Evolutionary conservation across 2,329 filamentous ascomycete genomes (phyloP).

Genomic region (Exserohilum turcica): DNA sequence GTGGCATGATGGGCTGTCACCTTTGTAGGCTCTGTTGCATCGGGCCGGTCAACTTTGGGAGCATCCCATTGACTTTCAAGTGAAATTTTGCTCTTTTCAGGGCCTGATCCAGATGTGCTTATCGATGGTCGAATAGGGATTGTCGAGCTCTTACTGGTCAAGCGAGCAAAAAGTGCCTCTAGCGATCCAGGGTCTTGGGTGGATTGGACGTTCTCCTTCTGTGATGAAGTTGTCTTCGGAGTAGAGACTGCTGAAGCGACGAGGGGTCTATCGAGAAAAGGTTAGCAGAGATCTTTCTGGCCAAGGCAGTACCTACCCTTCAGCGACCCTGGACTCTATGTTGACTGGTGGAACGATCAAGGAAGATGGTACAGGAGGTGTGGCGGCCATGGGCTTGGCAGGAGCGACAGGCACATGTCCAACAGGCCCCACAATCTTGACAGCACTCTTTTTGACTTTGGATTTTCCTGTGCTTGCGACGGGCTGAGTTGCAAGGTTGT

Average conservation of each 20-base stretch:
- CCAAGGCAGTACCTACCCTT: constrained; percentile 19
- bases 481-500: constrained; percentile 33
- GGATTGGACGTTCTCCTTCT: constrained; percentile 4
- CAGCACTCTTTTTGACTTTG: constrained; percentile 37
- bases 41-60: not conserved
- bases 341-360: constrained; percentile 10
- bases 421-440: constrained; percentile 33
- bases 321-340: constrained; percentile 9
- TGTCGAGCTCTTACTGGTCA: constrained; percentile 10
- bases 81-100: constrained; percentile 9
- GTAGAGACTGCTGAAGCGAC: not conserved
- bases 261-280: constrained; percentile 1
- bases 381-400: not conserved
- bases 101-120: not conserved
- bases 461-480: constrained; percentile 17
- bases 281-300: constrained; percentile 5
- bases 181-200: constrained; percentile 9
- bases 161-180: constrained; percentile 28
- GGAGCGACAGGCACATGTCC: not conserved
- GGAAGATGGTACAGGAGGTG: not conserved
- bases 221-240: not conserved
- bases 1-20: not conserved
- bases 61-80: constrained; percentile 1
- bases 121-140: not conserved
- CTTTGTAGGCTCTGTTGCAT: not conserved